Percentiles rank a stretch among this genome's conserved stretches.
These are phyloP conservation scores for Plasmodium gonderi DNA, from an alignment of 169 alveolate genomes.

Conservation along the genomic window DNA sequence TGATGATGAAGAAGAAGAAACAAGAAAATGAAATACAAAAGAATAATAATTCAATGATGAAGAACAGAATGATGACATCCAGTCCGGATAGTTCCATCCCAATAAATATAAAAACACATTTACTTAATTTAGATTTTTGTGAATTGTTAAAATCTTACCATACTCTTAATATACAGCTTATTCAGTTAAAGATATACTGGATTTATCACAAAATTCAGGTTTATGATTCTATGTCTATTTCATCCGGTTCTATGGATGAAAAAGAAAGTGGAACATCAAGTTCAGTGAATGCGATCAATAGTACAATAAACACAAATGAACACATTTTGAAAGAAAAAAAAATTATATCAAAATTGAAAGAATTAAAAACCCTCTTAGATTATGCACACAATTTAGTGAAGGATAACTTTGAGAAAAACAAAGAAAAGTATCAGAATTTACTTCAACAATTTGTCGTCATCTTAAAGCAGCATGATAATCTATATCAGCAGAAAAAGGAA, in stretches of 20 bases:
- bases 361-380: neutral
- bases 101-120: neutral
- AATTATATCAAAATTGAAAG: constrained; percentile 19
- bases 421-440: constrained; percentile 7
- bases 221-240: too few relatives aligned
- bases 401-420: neutral
- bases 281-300: neutral
- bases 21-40: neutral
- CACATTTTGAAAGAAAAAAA: constrained; percentile 9
- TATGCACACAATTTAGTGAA: constrained; percentile 32
- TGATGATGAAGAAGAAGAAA: neutral
- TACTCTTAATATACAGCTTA: constrained; percentile 44
- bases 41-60: neutral
- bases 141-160: constrained; percentile 45
- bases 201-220: constrained; percentile 6
- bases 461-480: constrained; percentile 48
- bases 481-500: constrained; percentile 51
- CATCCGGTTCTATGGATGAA: too few relatives aligned
- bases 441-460: constrained; percentile 50
- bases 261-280: too few relatives aligned
- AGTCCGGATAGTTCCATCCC: neutral
- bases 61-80: neutral
- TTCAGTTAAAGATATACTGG: constrained; percentile 28
- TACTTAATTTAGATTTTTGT: constrained; percentile 9
- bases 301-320: neutral